These are phyloP conservation scores for Kappamyces sp. DNA, from an alignment of 192 early-diverging fungal genomes.

Conservation along the genomic window DNA sequence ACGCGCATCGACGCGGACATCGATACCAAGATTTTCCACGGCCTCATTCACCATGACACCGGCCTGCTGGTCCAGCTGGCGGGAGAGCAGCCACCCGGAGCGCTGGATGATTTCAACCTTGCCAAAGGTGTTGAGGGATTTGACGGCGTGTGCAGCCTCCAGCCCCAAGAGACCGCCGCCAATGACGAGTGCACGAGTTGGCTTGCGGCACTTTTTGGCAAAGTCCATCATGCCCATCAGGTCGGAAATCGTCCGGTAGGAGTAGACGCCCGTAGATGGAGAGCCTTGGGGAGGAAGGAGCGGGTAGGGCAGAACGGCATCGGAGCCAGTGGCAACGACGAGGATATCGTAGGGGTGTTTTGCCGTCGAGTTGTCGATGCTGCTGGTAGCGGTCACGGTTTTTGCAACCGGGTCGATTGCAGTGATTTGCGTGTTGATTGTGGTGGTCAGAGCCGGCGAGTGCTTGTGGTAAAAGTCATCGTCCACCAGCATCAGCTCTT, in stretches of 20 bases:
- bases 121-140: conserved; percentile 39
- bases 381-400: conserved; percentile 36
- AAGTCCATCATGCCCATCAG: conserved; percentile 47
- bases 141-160: conserved; percentile 61
- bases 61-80: conserved; percentile 56
- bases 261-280: conserved; percentile 48
- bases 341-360: conserved; percentile 43
- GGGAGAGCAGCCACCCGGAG: conserved; percentile 37
- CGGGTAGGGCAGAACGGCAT: conserved; percentile 41
- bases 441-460: background rate
- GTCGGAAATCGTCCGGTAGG: conserved; percentile 62
- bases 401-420: conserved; percentile 32
- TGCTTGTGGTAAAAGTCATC: conserved; percentile 44
- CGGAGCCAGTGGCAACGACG: conserved; percentile 57
- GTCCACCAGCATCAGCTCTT: conserved; percentile 40
- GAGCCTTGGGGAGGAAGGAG: conserved; percentile 25
- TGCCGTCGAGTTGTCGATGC: conserved; percentile 21
- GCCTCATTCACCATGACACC: conserved; percentile 43
- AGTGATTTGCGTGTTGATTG: conserved; percentile 36
- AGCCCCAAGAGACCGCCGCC: conserved; percentile 64
- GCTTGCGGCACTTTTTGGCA: conserved; percentile 13
- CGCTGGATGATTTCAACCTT: conserved; percentile 51
- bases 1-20: conserved; percentile 17
- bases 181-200: conserved; percentile 49
- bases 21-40: conserved; percentile 43